phyloP scores from a whole-genome alignment of 2,329 filamentous ascomycete species.

The Parastagonospora avenae region DNA sequence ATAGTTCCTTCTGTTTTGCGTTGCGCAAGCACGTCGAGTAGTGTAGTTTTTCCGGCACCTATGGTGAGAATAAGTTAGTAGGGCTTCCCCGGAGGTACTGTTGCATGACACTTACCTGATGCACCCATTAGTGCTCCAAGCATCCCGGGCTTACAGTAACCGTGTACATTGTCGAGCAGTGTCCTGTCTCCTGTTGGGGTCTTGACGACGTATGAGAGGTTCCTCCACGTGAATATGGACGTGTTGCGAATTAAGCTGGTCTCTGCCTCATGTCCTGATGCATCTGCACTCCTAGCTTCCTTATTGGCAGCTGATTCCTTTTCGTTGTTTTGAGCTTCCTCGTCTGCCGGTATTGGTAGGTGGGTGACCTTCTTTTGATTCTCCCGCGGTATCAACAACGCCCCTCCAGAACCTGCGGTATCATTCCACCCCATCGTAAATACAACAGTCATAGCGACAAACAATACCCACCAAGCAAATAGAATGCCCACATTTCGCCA shows the following conservation, averaged over 20 bases:
- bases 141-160: conserved; percentile 59
- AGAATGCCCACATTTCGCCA: conserved; percentile 53
- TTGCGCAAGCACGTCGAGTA: conserved; percentile 58
- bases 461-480: conserved; percentile 49
- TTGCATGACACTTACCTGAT: background rate
- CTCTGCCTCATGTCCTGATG: conserved; percentile 24
- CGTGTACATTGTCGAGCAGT: conserved; percentile 59
- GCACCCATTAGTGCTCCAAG: conserved; percentile 48
- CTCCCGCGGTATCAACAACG: conserved; percentile 64
- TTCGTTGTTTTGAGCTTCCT: no score
- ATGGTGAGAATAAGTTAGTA: background rate
- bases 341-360: conserved; percentile 2
- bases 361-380: conserved; percentile 18
- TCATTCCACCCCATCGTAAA: conserved; percentile 64
- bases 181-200: conserved; percentile 44
- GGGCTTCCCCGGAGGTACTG: no score
- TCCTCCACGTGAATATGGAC: conserved; percentile 70
- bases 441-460: conserved; percentile 62
- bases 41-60: conserved; percentile 35
- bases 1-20: conserved; percentile 84
- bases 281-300: background rate
- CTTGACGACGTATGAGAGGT: conserved; percentile 63
- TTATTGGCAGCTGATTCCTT: no score
- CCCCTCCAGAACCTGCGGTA: conserved; percentile 56
- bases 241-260: conserved; percentile 64